Conservation (phyloP, 768 basidiomycete species). For the Rhodotorula diobovata region DNA sequence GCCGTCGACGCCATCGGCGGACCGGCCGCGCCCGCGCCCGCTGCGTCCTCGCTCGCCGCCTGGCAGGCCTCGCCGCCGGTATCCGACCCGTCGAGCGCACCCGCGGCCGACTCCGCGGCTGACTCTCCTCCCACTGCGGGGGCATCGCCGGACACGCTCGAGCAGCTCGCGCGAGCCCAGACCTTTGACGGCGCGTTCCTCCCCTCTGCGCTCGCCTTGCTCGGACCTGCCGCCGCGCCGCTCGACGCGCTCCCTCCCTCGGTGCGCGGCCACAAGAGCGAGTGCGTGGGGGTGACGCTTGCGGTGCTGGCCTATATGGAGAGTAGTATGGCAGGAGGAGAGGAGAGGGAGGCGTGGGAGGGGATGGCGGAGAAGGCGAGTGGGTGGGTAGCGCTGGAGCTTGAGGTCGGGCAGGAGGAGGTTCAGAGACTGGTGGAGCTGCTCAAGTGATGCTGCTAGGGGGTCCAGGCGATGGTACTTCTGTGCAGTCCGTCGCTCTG, state of each 20-base stretch:
- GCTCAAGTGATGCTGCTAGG: not conserved
- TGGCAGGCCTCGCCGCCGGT: too few relatives aligned
- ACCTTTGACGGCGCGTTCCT: conserved; percentile 56
- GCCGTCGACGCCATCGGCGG: too few relatives aligned
- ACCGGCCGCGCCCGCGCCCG: too few relatives aligned
- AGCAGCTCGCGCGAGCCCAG: conserved; percentile 51
- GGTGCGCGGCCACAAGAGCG: conserved; percentile 16
- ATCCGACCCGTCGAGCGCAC: too few relatives aligned
- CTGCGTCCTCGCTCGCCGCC: too few relatives aligned
- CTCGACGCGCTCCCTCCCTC: not conserved
- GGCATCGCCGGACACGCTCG: conserved; percentile 29
- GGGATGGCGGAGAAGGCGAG: conserved; percentile 7
- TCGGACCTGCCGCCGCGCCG: not conserved
- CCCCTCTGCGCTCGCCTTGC: conserved; percentile 3
- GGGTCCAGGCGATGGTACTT: too few relatives aligned
- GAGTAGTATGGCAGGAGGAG: conserved; percentile 48
- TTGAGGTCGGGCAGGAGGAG: conserved; percentile 50
- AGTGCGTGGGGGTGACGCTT: conserved; percentile 47
- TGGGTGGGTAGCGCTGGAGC: not conserved
- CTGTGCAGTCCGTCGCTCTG: too few relatives aligned
- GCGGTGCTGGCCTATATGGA: conserved; percentile 54
- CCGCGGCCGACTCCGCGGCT: not conserved
- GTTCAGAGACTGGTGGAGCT: not conserved
- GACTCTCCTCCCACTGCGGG: conserved; percentile 1
- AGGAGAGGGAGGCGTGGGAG: conserved; percentile 28